Evolutionary conservation across 768 basidiomycete genomes (phyloP).

Genomic region (Dictyophora rubrovolvata): DNA sequence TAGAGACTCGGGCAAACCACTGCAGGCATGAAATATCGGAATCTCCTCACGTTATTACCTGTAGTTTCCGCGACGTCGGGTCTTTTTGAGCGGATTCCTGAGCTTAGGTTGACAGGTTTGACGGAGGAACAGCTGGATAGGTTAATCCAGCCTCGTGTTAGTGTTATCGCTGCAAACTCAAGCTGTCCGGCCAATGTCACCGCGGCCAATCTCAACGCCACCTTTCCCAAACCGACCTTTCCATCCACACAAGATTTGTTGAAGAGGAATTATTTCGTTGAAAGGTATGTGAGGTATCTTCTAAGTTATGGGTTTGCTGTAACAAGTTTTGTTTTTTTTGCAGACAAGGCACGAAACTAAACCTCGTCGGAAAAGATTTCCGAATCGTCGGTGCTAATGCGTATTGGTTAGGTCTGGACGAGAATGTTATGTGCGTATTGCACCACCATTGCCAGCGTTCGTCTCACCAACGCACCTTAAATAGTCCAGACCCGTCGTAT

Average conservation of each 20-base stretch:
- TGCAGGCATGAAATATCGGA: neutral
- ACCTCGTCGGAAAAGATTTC: conserved; percentile 5
- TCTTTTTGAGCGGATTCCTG: neutral
- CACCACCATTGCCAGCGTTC: neutral
- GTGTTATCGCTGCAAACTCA: neutral
- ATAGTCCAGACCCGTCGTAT: conserved; percentile 15
- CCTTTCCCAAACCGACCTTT: conserved; percentile 3
- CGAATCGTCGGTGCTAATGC: conserved; percentile 14
- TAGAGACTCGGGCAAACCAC: neutral
- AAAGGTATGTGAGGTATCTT: neutral
- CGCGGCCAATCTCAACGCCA: neutral
- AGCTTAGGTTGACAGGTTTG: neutral
- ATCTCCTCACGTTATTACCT: neutral
- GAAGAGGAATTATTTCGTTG: conserved; percentile 7
- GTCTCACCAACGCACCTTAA: neutral
- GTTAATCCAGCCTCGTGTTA: neutral
- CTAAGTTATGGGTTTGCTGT: neutral
- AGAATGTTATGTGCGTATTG: conserved; percentile 17
- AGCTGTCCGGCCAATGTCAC: conserved; percentile 4
- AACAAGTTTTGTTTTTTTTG: neutral
- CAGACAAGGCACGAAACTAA: conserved; percentile 7
- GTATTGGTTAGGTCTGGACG: conserved; percentile 26
- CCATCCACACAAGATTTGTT: conserved; percentile 5
- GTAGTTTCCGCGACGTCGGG: neutral
- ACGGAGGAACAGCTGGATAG: neutral